Evolutionary conservation across 345 rosid species (phyloP), one percentile per base, ranked within the genome.

Genomic region (Nephelium lappaceum): DNA sequence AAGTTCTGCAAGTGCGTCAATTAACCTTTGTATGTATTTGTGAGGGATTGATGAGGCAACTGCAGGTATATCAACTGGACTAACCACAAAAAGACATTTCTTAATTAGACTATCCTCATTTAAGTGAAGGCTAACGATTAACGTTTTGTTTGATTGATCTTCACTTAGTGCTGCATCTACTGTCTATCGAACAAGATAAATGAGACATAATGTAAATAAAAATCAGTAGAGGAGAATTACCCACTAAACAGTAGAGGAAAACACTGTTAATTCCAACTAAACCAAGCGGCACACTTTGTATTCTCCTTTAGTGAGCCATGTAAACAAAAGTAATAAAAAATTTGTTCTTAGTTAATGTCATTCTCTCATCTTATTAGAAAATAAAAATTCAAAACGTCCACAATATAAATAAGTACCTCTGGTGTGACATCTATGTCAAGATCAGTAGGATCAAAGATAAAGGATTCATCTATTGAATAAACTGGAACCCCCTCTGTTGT

Each of bases 401-500:
- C 3, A 6, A 6, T 53, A 41, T 38, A n/a, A 31, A 72, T 60
- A 79, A 72, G 74, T 86, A 96, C 99, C 92, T 94, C 94, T 49
- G 98, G 98, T 70, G 99, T 96, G 57, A 96, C 98, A 73, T 94
- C 98, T 19, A 96, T 93, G 87, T 91, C 98, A 69, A 94, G 99
- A 88, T 96, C 98, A 8, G 98, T 89, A 36, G 99, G 99, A 85
- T 94, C 98, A 36, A 96, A 94, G 84, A 96, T 91, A 71, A 94
- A 94, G 64, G 97, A 88, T 0, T 94, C 98, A 47, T 96, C 98
- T 49, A 93, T 85, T 72, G 99, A 94, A 86, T 80, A 94, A 78
- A 96, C 87, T 55, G 91, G 90, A 69, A 96, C 98, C 43, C 98
- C 98, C 80, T 96, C 99, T 3, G 98, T 94, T 23, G 98, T 94